Evolutionary conservation across 805 yeast species (phyloP).

Genomic region (Zygotorulaspora danielsina): DNA sequence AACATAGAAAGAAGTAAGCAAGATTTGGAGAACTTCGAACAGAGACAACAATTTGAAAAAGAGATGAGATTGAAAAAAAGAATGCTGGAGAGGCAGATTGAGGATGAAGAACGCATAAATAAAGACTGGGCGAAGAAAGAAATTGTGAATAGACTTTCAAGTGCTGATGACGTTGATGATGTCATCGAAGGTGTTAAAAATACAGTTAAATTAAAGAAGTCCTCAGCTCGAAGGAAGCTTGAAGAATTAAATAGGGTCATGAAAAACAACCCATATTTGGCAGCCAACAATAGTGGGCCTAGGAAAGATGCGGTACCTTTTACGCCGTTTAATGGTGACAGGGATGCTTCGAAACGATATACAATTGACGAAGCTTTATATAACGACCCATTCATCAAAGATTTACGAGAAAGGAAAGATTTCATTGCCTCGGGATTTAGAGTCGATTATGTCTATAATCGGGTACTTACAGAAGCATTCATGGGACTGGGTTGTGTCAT

Average conservation of each 20-base stretch:
- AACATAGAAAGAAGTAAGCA: constrained; percentile 70
- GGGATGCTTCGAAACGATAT: constrained; percentile 54
- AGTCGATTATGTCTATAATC: constrained; percentile 60
- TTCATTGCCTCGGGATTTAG: constrained; percentile 85
- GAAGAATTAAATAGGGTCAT: constrained; percentile 39
- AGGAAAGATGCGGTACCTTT: constrained; percentile 56
- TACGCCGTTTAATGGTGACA: constrained; percentile 92
- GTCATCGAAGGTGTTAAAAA: constrained; percentile 51
- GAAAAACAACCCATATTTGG: constrained; percentile 36
- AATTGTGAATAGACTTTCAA: constrained; percentile 49
- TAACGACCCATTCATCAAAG: constrained; percentile 60
- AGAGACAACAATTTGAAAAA: constrained; percentile 63
- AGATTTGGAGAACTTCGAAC: constrained; percentile 61
- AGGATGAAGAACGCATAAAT: constrained; percentile 53
- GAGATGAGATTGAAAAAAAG: constrained; percentile 52
- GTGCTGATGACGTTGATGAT: constrained; percentile 42
- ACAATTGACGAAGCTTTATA: constrained; percentile 41
- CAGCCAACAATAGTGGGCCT: constrained; percentile 26
- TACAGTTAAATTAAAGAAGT: constrained; percentile 52
- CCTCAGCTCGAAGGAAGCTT: constrained; percentile 56
- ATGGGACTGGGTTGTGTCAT: constrained; percentile 83
- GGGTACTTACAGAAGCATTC: constrained; percentile 83
- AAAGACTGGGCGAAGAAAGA: constrained; percentile 55
- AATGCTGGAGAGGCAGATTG: constrained; percentile 58
- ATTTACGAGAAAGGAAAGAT: constrained; percentile 52